Evolutionary conservation across 768 basidiomycete species (phyloP), one percentile per base, ranked within the genome.

Genomic region (Mycena vitilis): DNA sequence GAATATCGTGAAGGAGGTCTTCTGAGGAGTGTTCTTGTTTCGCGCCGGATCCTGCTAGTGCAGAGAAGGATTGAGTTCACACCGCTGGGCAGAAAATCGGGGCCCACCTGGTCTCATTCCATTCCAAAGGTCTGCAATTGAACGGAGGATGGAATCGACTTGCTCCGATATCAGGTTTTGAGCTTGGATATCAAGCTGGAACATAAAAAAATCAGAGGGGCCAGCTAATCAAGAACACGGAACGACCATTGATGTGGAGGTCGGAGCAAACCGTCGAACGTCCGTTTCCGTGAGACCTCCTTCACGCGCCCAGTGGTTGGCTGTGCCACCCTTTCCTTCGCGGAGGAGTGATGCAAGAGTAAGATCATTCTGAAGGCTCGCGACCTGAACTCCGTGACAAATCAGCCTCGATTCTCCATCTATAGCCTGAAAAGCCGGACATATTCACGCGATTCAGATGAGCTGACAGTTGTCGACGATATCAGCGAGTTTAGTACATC

Each of bases 241-340:
- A 13, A 44, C 16, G 25, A 66, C 65, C 59, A 55, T 66, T 22
- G 47, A 22, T 23, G 37, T 51, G 13, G 25, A 25, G 30, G 54
- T 16, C 5, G 52, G n/a, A 18, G 23, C n/a, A 57, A 65, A 65
- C 23, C 63, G 58, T 47, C 55, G 47, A 25, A 69, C 44, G 18
- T 69, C 68, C 36, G 13, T 20, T 45, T 64, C 68, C 42, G 68
- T 44, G 10, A 69, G 58, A 10, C 63, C 59, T 22, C 47, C 55
- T 22, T 18, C 23, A 1, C 18, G 18, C 34, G 13, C 18, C 5
- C 54, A 13, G 11, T 2, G 55, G 9, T 42, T 10, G 7, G 49
- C 37, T 13, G 40, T 55, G 58, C 52, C 51, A 57, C 40, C 40
- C 11, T 38, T 47, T 23, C 37, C 48, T n/a, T 15, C 40, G 18